phyloP scores from a whole-genome alignment of 305 asterid genomes.

The Caryopteris hybrid region DNA sequence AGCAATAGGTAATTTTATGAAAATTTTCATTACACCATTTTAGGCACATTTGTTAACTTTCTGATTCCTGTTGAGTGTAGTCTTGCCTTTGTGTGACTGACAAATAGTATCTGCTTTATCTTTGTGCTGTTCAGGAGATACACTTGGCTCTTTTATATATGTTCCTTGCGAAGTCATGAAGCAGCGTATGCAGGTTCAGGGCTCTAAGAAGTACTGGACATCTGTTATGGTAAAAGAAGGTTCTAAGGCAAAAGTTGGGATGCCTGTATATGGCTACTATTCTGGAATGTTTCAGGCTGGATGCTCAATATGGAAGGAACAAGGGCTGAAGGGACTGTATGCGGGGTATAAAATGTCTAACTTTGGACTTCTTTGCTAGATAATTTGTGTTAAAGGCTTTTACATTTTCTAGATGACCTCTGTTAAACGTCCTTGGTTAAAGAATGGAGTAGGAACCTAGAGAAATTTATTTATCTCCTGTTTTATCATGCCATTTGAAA shows the following conservation, averaged over 20 bases:
- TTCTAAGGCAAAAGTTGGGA: slow-evolving; percentile 37
- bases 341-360: slow-evolving; percentile 48
- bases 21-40: no score
- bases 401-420: background rate
- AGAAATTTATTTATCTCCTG: background rate
- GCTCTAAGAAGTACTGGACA: slow-evolving; percentile 69
- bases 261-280: slow-evolving; percentile 57
- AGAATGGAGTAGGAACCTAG: background rate
- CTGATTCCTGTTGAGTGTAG: background rate
- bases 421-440: background rate
- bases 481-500: background rate
- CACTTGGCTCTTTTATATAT: slow-evolving; percentile 68
- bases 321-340: slow-evolving; percentile 72
- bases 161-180: slow-evolving; percentile 89
- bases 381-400: background rate
- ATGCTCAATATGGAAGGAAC: slow-evolving; percentile 73
- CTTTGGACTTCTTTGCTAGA: slow-evolving; percentile 2
- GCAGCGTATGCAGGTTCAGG: slow-evolving; percentile 89
- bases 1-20: slow-evolving; percentile 49
- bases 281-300: slow-evolving; percentile 84
- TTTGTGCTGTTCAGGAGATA: slow-evolving; percentile 54
- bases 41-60: background rate
- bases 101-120: background rate
- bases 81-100: slow-evolving; percentile 9
- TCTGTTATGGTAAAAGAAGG: slow-evolving; percentile 48